A percentile compares a stretch with the other conserved stretches of the same genome.
phyloP scores from a whole-genome alignment of 345 rosid species.

The Aquilaria malaccensis region DNA sequence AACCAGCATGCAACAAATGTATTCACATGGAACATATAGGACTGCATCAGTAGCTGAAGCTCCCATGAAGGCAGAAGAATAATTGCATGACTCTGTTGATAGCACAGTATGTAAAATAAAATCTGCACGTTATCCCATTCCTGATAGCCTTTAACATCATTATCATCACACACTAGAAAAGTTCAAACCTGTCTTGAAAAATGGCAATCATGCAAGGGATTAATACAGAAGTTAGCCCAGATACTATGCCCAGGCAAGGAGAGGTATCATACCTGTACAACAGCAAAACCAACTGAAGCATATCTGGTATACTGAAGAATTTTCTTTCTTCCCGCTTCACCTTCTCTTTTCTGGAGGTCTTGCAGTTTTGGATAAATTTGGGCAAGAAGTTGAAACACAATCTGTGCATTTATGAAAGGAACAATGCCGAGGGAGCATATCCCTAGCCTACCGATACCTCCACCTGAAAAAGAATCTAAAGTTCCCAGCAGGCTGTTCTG shows the following conservation, averaged over 20 bases:
- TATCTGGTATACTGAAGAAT: conserved; percentile 85
- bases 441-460: conserved; percentile 96
- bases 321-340: conserved; percentile 97
- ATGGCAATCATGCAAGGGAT: not conserved
- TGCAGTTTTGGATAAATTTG: conserved; percentile 96
- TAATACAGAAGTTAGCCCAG: conserved; percentile 7
- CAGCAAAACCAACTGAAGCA: conserved; percentile 91
- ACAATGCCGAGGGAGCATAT: conserved; percentile 97
- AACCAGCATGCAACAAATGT: too few species aligned
- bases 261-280: conserved; percentile 52
- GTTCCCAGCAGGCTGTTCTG: conserved; percentile 88
- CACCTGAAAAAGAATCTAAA: conserved; percentile 95
- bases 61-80: too few species aligned
- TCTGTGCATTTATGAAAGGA: conserved; percentile 92
- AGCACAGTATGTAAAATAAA: too few species aligned
- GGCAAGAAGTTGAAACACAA: conserved; percentile 97
- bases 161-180: too few species aligned
- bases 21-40: too few species aligned
- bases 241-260: not conserved
- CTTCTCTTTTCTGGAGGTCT: conserved; percentile 99
- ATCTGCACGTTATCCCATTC: too few species aligned
- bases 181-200: not conserved
- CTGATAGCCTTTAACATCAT: too few species aligned
- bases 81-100: too few species aligned
- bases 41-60: too few species aligned